Conservation (phyloP, 2,329 filamentous ascomycete genomes). For the Diaporthe batatas region DNA sequence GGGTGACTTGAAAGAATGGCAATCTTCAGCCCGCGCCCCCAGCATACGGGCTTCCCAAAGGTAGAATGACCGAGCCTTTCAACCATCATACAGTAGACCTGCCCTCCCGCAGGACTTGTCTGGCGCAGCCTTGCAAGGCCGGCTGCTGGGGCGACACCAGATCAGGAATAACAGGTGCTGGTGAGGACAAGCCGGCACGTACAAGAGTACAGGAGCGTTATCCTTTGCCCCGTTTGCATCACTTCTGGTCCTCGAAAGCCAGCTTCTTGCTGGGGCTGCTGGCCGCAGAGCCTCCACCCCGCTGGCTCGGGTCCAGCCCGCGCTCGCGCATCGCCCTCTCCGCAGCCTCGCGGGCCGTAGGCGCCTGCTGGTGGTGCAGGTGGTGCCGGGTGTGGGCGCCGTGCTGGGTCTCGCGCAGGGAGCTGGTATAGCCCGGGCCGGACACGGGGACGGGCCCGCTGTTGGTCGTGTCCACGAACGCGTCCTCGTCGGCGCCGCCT, state of each 20-base stretch:
- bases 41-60: not conserved
- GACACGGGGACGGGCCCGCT: constrained; percentile 67
- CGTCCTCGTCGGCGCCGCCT: constrained; percentile 60
- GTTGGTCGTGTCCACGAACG: constrained; percentile 75
- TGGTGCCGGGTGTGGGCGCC: constrained; percentile 42
- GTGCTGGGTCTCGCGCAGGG: constrained; percentile 53
- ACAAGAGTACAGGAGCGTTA: not conserved
- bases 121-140: not conserved
- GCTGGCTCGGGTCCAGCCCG: constrained; percentile 64
- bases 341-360: constrained; percentile 65
- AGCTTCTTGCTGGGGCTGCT: constrained; percentile 65
- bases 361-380: constrained; percentile 50
- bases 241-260: constrained; percentile 68
- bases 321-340: constrained; percentile 75
- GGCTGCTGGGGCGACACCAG: not conserved
- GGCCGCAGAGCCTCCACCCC: constrained; percentile 54
- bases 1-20: not conserved
- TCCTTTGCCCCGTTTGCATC: not conserved
- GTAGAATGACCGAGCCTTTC: not conserved
- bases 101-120: not conserved
- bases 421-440: constrained; percentile 52
- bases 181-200: not conserved
- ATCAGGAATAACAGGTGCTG: not conserved
- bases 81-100: constrained; percentile 15
- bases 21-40: not conserved